phyloP scores from a whole-genome alignment of 2,329 filamentous ascomycete species.

The Pseudopithomyces maydicus region DNA sequence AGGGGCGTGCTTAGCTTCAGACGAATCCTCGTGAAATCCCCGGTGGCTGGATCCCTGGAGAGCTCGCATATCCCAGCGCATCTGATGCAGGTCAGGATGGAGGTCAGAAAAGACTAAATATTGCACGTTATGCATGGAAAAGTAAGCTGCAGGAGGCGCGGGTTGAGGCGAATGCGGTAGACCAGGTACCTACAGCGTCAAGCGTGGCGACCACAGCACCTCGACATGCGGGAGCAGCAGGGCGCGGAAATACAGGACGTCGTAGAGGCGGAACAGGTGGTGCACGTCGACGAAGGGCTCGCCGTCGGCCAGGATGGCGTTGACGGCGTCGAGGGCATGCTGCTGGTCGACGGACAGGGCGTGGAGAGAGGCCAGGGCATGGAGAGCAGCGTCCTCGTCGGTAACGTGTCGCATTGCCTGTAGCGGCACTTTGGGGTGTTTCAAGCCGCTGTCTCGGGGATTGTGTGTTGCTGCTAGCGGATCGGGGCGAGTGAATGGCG shows the following conservation, averaged over 20 bases:
- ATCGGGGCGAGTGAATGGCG: conserved; percentile 9
- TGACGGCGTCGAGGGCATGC: conserved; percentile 40
- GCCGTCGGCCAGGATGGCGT: conserved; percentile 42
- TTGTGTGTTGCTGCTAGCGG: neutral
- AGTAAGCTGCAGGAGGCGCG: conserved; percentile 4
- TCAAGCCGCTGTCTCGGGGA: conserved; percentile 2
- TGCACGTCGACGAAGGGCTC: conserved; percentile 50
- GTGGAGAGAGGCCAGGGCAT: conserved; percentile 44
- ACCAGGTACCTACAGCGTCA: conserved; percentile 45
- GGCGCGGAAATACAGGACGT: conserved; percentile 50
- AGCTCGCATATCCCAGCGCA: conserved; percentile 54
- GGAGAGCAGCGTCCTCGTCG: conserved; percentile 48
- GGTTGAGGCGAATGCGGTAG: neutral
- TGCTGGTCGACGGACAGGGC: conserved; percentile 40
- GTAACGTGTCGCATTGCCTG: conserved; percentile 35
- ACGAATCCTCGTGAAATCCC: conserved; percentile 46
- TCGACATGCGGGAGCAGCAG: conserved; percentile 48
- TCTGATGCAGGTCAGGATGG: conserved; percentile 19
- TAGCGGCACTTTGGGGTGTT: conserved; percentile 4
- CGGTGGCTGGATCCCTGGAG: conserved; percentile 42
- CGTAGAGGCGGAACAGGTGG: conserved; percentile 47
- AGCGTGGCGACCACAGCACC: conserved; percentile 49
- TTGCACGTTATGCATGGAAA: neutral
- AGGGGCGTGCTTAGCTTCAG: conserved; percentile 52
- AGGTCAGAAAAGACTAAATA: conserved; percentile 3